These are phyloP conservation scores for Colletotrichum orchidophilum DNA, from an alignment of 2,329 filamentous ascomycete genomes.

Conservation along the genomic window DNA sequence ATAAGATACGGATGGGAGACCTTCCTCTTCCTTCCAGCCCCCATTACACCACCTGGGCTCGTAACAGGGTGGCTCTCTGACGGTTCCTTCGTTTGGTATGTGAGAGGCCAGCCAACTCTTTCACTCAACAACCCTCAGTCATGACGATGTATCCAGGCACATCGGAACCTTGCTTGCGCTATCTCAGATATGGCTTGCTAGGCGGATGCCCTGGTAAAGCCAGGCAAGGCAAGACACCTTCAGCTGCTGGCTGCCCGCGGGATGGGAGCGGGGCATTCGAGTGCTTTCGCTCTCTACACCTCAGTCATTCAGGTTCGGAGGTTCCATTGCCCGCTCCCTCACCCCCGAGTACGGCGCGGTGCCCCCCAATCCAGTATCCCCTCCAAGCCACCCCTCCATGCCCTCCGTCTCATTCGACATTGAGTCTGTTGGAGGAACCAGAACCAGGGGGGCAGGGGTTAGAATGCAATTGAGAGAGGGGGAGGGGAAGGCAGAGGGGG, in stretches of 20 bases:
- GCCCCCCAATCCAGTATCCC: conserved; percentile 4
- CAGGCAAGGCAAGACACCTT: background rate
- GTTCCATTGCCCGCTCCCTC: background rate
- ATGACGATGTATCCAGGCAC: background rate
- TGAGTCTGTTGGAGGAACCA: conserved; percentile 26
- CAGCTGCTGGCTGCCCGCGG: conserved; percentile 7
- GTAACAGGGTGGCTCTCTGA: background rate
- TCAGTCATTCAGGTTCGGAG: background rate
- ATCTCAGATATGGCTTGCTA: too few species aligned
- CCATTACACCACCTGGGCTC: background rate
- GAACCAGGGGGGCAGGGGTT: conserved; percentile 16
- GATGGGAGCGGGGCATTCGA: conserved; percentile 15
- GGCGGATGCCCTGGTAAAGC: too few species aligned
- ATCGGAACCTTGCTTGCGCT: background rate
- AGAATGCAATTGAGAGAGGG: background rate
- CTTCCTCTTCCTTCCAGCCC: conserved; percentile 12
- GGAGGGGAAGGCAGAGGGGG: conserved; percentile 7
- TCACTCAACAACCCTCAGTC: background rate
- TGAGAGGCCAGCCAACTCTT: background rate
- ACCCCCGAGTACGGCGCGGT: conserved; percentile 22
- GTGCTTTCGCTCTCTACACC: conserved; percentile 7
- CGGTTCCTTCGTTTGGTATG: background rate
- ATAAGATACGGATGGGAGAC: conserved; percentile 29
- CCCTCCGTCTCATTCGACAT: conserved; percentile 18
- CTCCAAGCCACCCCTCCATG: conserved; percentile 29